Base-by-base conservation (phyloP, 345 rosid species). In the Salix purpurea region DNA sequence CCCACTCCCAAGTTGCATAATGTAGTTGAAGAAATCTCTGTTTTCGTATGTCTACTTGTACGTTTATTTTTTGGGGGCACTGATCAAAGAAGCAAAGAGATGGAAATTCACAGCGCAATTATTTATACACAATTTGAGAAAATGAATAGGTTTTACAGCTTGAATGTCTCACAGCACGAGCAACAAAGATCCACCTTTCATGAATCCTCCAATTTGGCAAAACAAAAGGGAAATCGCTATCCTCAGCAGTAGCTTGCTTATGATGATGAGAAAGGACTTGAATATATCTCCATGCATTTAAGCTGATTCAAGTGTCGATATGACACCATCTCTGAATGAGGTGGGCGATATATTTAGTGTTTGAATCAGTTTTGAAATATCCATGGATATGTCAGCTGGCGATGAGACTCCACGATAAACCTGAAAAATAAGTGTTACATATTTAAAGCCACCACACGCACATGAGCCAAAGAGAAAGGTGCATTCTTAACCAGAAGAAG, bases 321-420 rank as follows among this genome's bases (percentile, higher is more conserved):
- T 87, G 76, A 87, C 95, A 61, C 97, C 94, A 0, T 92, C 94
- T 81, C 68, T 80, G 80, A 85, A 94, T 74, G 86, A 36, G 71
- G 90, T 85, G 39, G 96, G 97, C 60, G 78, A 76, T 40, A 94
- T 36, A 21, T 82, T 54, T 48, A 90, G 83, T 1, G 84, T 80
- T 72, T 85, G 85, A 81, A 91, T 81, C 84, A 94, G 83, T 68
- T 88, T 92, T 23, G 88, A 85, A 72, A 90, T 86, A 76, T 92
- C 94, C 97, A 94, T 92, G 21, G 97, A 91, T 78, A 92, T 94
- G 77, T 92, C 98, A 65, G 96, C 87, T 19, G 98, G 98, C 56
- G 97, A 92, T 64, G 36, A 68, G 26, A 92, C 88, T 5, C 97
- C 96, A 3, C 94, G 91, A 73, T 92, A 90, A 77, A 90, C 88